Percentiles rank a stretch among this genome's conserved stretches.
phyloP scores from a whole-genome alignment of 2,329 filamentous ascomycete genomes.

The Neurospora crassa region DNA sequence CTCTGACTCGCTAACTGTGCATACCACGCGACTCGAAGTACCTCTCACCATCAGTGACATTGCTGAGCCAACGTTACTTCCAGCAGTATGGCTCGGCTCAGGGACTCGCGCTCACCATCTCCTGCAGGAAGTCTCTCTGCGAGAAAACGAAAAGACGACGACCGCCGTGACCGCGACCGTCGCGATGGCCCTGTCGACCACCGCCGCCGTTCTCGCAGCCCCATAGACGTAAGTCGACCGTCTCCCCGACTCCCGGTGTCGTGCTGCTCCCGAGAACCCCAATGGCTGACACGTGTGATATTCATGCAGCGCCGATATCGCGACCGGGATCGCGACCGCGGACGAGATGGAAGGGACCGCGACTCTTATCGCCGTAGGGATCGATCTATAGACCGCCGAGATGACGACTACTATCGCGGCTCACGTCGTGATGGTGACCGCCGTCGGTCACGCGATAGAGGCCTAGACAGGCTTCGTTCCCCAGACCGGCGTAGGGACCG shows the following conservation, averaged over 20 bases:
- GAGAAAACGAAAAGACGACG: conserved; percentile 56
- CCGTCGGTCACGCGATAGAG: conserved; percentile 53
- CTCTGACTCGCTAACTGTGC: not conserved
- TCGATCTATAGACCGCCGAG: conserved; percentile 57
- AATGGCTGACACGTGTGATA: conserved; percentile 29
- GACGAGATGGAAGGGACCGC: conserved; percentile 31
- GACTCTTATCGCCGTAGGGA: conserved; percentile 58
- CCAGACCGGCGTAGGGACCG: conserved; percentile 46
- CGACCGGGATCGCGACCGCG: conserved; percentile 33
- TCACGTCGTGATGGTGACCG: conserved; percentile 56
- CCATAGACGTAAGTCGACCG: conserved; percentile 43
- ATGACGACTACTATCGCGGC: conserved; percentile 55
- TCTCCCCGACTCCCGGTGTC: not conserved
- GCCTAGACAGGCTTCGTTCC: conserved; percentile 48
- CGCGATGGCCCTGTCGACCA: conserved; percentile 39
- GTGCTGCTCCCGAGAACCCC: conserved; percentile 1
- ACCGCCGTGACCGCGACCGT: conserved; percentile 38
- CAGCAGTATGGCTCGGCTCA: conserved; percentile 49
- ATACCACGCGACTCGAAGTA: conserved; percentile 17
- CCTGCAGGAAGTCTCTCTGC: conserved; percentile 79
- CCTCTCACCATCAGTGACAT: conserved; percentile 22
- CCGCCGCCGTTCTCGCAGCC: conserved; percentile 53
- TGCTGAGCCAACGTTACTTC: conserved; percentile 22
- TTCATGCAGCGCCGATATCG: conserved; percentile 46
- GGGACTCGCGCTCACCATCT: conserved; percentile 79